Percentiles rank a stretch among this genome's conserved stretches.
phyloP scores from a whole-genome alignment of 495 filamentous ascomycete species.

The Bryoglossum gracile region DNA sequence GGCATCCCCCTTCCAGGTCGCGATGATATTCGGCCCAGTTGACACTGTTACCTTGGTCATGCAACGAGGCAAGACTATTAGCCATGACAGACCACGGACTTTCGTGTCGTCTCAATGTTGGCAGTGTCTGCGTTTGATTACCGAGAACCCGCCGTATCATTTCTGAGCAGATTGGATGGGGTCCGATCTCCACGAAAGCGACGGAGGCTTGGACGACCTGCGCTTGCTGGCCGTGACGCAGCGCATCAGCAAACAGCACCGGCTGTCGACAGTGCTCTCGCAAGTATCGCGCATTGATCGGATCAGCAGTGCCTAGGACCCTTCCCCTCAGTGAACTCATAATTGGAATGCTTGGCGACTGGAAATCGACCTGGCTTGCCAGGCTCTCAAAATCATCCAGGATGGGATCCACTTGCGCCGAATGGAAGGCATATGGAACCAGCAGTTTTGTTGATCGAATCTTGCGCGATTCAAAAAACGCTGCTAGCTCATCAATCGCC shows the following conservation, averaged over 20 bases:
- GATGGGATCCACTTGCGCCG: neutral
- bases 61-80: neutral
- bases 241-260: neutral
- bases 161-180: neutral
- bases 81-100: neutral
- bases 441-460: slow-evolving; percentile 59
- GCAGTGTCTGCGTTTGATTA: neutral
- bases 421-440: slow-evolving; percentile 27
- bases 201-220: neutral
- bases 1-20: neutral
- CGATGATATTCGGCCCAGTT: neutral
- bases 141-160: neutral
- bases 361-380: neutral
- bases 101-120: neutral
- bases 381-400: neutral
- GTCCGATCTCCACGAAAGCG: neutral
- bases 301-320: neutral
- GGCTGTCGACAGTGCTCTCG: neutral
- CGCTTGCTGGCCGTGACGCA: neutral
- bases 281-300: neutral
- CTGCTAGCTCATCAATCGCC: slow-evolving; percentile 48
- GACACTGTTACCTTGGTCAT: neutral
- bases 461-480: slow-evolving; percentile 46
- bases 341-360: neutral
- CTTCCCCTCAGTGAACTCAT: neutral